Conservation (phyloP, 2,329 filamentous ascomycete species). For the Monosporascus ibericus region DNA sequence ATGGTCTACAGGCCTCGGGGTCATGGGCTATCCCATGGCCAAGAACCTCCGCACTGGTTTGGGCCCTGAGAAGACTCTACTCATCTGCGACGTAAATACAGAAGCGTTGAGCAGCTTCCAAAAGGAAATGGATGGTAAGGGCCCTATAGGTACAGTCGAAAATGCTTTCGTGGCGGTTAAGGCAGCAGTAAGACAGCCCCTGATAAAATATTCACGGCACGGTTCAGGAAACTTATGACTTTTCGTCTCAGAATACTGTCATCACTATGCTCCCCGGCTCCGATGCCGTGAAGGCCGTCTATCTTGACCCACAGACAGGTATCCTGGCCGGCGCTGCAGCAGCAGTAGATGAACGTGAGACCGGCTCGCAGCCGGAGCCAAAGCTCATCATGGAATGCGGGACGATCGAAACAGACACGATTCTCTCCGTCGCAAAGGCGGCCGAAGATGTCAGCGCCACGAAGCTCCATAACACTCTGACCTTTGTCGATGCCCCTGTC, state of each 20-base stretch:
- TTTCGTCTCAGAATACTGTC: slow-evolving; percentile 23
- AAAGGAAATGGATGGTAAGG: slow-evolving; percentile 26
- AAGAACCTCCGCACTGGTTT: slow-evolving; percentile 25
- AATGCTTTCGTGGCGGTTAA: slow-evolving; percentile 33
- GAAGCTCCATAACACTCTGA: slow-evolving; percentile 24
- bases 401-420: slow-evolving; percentile 25
- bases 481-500: slow-evolving; percentile 31
- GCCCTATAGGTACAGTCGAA: slow-evolving; percentile 27
- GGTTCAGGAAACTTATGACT: neutral
- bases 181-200: slow-evolving; percentile 20
- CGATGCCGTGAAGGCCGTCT: slow-evolving; percentile 30
- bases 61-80: slow-evolving; percentile 15
- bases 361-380: neutral
- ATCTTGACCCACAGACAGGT: slow-evolving; percentile 26
- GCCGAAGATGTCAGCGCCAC: slow-evolving; percentile 35
- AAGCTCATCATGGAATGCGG: slow-evolving; percentile 27
- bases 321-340: slow-evolving; percentile 24
- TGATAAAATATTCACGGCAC: too few species aligned
- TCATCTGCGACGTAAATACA: slow-evolving; percentile 30
- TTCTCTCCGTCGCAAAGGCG: slow-evolving; percentile 50
- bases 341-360: slow-evolving; percentile 1
- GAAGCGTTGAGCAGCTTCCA: slow-evolving; percentile 31
- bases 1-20: slow-evolving; percentile 20
- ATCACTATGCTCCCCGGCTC: slow-evolving; percentile 35
- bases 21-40: slow-evolving; percentile 31